phyloP scores from a whole-genome alignment of 1,284 basidiomycete genomes.

The Psilocybe mexicana region DNA sequence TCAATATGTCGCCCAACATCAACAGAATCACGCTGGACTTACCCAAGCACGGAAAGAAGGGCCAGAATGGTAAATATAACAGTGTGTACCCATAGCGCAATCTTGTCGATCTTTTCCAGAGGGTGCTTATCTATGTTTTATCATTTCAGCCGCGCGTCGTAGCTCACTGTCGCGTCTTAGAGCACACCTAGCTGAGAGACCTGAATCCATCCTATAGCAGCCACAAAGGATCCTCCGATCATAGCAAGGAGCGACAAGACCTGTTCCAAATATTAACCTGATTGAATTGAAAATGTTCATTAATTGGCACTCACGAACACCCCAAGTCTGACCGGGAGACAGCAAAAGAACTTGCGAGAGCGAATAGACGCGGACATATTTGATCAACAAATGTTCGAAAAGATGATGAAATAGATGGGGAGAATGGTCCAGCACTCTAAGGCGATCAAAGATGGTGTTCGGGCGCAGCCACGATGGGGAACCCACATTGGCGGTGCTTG shows the following conservation, averaged over 20 bases:
- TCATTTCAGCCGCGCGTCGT: background rate
- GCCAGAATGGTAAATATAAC: conserved; percentile 49
- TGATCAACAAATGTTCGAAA: conserved; percentile 25
- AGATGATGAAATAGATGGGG: conserved; percentile 12
- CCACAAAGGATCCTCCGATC: conserved; percentile 39
- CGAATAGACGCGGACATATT: conserved; percentile 39
- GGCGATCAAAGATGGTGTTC: conserved; percentile 23
- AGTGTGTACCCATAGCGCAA: conserved; percentile 48
- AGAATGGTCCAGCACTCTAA: conserved; percentile 23
- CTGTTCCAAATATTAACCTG: conserved; percentile 20
- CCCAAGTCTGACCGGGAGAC: conserved; percentile 59
- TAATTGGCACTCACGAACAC: conserved; percentile 48
- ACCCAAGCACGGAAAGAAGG: conserved; percentile 54
- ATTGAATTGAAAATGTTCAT: background rate
- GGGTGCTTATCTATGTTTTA: conserved; percentile 27
- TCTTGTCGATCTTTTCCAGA: conserved; percentile 37
- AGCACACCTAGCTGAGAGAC: conserved; percentile 36
- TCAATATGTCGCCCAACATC: background rate
- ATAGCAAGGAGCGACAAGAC: conserved; percentile 47
- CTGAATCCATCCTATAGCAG: conserved; percentile 45
- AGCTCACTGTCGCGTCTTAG: conserved; percentile 12
- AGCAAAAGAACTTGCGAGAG: conserved; percentile 56
- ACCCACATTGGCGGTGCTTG: background rate
- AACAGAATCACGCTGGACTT: conserved; percentile 22
- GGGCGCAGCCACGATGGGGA: conserved; percentile 41